Evolutionary conservation across 345 rosid genomes (phyloP), one percentile per base, ranked within the genome.

Genomic region (Trapa incisa): DNA sequence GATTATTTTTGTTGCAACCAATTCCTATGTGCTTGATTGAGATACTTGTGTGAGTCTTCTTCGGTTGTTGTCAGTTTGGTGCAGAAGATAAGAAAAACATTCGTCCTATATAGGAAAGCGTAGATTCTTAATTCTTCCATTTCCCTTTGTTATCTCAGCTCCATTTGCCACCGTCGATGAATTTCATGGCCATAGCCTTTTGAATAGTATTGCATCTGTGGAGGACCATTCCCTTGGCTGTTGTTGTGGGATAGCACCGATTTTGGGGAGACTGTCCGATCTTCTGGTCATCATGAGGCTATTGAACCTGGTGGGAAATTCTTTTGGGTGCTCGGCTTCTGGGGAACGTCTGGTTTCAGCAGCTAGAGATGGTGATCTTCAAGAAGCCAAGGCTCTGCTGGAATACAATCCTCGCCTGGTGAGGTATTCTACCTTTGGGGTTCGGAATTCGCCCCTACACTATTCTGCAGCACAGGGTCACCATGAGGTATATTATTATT

Each of bases 381-480:
- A 87, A 65, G 99, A 94, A 74, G 97, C 99, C 8, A 94, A 76
- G 72, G 99, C 97, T 76, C 85, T 94, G 16, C 65, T 94, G 78
- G 97, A 91, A 76, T 94, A 83, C 76, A 94, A 91, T 65, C 99
- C 96, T 68, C 87, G 97, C 73, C 96, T 94, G 33, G 94, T 85
- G 42, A 85, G 91, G 58, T 94, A 91, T 77, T 91, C 97, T 0
- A 94, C 99, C 72, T 91, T 94, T 50, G 96, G 97, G 16, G 99
- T 89, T 71, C 85, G 92, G 48, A 94, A 94, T 79, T 94, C 99
- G 9, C 96, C 99, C 45, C 87, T 91, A 54, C 99, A 94, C 78
- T 94, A 94, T 77, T 91, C 97, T 70, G 97, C 99, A 42, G 97
- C 99, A 67, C 97, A 90, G 75, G 99, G 97, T 53, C 95, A 94